These are phyloP conservation scores for Batkoa obscura DNA, from an alignment of 371 early-diverging fungal genomes.

Conservation along the genomic window DNA sequence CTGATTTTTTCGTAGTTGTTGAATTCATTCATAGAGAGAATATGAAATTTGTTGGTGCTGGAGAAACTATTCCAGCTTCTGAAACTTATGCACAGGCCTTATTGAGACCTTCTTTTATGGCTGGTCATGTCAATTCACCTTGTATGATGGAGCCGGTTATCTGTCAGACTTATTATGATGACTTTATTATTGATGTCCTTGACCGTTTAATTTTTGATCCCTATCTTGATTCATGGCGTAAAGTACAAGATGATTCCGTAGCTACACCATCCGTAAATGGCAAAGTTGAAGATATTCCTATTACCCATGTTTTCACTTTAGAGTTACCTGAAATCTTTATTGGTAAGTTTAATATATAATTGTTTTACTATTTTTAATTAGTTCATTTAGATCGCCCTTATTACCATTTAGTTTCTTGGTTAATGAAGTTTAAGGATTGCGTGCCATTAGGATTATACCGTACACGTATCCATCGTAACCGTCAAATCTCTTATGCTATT, in stretches of 20 bases:
- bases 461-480: slow-evolving; percentile 13
- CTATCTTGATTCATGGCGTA: slow-evolving; percentile 11
- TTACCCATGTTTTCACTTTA: slow-evolving; percentile 15
- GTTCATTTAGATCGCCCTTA: slow-evolving; percentile 10
- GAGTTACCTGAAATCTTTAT: slow-evolving; percentile 12
- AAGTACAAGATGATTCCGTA: slow-evolving; percentile 11
- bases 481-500: slow-evolving; percentile 17
- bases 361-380: background rate
- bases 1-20: slow-evolving; percentile 30
- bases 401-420: slow-evolving; percentile 15
- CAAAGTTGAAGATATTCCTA: slow-evolving; percentile 2
- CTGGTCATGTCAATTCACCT: slow-evolving; percentile 35
- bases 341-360: slow-evolving; percentile 1
- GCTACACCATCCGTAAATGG: slow-evolving; percentile 3
- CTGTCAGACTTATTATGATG: slow-evolving; percentile 19
- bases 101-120: slow-evolving; percentile 34
- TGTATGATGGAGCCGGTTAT: slow-evolving; percentile 43
- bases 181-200: background rate
- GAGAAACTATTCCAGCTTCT: slow-evolving; percentile 20
- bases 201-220: slow-evolving; percentile 13
- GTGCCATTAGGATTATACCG: slow-evolving; percentile 35
- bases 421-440: slow-evolving; percentile 16
- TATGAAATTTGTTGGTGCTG: slow-evolving; percentile 43
- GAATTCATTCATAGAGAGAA: slow-evolving; percentile 48
- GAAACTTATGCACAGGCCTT: slow-evolving; percentile 26